Percentiles rank a stretch among this genome's conserved stretches.
phyloP scores from a whole-genome alignment of 163 green algal genomes.

The Chlamydomonas reinhardtii region DNA sequence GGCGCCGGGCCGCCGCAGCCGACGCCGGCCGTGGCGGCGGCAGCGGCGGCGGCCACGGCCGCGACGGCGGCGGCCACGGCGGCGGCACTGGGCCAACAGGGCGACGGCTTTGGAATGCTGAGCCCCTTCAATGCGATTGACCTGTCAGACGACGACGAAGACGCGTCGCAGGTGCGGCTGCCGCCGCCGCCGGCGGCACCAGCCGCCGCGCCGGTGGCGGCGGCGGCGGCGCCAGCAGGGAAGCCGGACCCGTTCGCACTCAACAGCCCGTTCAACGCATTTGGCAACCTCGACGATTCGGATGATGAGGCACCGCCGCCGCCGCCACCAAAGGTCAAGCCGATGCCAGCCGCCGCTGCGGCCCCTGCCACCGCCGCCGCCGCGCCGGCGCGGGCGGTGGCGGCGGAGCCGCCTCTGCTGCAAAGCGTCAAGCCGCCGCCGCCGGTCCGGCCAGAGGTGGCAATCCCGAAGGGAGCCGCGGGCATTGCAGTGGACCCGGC shows the following conservation, averaged over 20 bases:
- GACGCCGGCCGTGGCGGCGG: background rate
- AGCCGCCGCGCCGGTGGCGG: background rate
- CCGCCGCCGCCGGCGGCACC: background rate
- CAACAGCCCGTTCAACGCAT: background rate
- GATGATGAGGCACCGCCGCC: background rate
- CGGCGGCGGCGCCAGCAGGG: background rate
- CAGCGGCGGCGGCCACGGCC: background rate
- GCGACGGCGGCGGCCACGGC: background rate
- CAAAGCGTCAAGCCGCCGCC: background rate
- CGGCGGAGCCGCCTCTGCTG: background rate
- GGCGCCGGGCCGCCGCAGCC: too few relatives aligned
- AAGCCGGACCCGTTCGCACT: background rate
- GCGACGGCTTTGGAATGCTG: background rate
- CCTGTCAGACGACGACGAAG: background rate
- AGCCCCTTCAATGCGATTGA: constrained; percentile 2
- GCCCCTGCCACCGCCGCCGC: background rate
- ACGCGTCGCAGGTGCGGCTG: too few relatives aligned
- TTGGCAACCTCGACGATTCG: background rate
- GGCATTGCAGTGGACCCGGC: background rate
- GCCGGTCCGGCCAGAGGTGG: too few relatives aligned
- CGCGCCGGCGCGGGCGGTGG: background rate
- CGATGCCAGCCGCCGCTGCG: background rate
- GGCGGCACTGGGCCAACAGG: background rate
- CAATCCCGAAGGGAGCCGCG: too few relatives aligned
- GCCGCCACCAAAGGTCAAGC: background rate